Base-by-base conservation (phyloP, 1,139 yeast genomes). In the Yamadazyma jaroonii region DNA sequence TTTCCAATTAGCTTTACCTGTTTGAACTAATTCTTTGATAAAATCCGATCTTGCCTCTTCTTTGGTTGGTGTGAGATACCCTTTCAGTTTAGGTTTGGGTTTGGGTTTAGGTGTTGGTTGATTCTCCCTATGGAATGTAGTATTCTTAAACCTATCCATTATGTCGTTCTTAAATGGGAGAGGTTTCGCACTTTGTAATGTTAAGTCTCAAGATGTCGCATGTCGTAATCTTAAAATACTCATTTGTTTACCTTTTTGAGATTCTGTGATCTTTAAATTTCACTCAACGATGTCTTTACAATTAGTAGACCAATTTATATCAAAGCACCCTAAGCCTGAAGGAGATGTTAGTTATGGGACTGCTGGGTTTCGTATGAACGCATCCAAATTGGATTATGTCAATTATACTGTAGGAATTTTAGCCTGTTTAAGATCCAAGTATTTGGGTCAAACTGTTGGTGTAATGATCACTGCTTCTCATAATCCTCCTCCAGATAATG, bases 401-500 rank as follows among this genome's bases (percentile, higher is more conserved):
- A 84, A 87, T 59, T 89, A 79, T 61, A 77, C 94, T 10, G 88
- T 85, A 14, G 96, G 97, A 1, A 67, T 89, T 12, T 59, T 90
- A 30, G 97, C 98, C 0, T 67, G 83, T 4, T 67, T 92, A 47
- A 74, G 98, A 55, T 89, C 97, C 17, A 76, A 84, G 47, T 74
- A 67, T 47, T 65, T 85, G 34, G 89, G 95, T 2, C 68, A 83
- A 53, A 77, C 86, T 14, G 76, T 90, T 33, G 95, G 95, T 14
- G 84, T 89, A 9, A 92, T 94, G 97, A 81, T 94, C 52, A 94
- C 98, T 2, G 98, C 98, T 0, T 87, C 96, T 1, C 98, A 92
- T 59, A 92, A 92, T 53, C 97, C 97, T 0, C 96, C 97, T 0
- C 72, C 71, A 36, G 98, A 92, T 55, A 92, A 92, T 51, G 98